Base-by-base conservation (phyloP, 2,329 filamentous ascomycete genomes). In the Fusarium pseudonygamai region DNA sequence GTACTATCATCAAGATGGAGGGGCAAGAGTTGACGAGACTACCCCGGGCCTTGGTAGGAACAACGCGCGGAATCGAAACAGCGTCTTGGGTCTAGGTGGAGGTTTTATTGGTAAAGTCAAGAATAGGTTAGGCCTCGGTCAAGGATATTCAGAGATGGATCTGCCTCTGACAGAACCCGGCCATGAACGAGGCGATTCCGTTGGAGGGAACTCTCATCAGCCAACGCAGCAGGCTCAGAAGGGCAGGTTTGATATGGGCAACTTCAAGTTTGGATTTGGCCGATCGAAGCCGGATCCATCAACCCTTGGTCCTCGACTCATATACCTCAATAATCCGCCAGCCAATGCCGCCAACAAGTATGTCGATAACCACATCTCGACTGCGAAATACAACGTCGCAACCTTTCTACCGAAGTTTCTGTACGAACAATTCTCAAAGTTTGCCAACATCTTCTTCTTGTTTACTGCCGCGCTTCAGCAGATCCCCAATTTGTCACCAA, bases 371-470 rank as follows among this genome's bases (percentile, higher is more conserved):
- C 95, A 98, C 82, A 93, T 99, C 72, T 98, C 96, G 46, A 99
- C 96, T 11, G 93, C 96, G 72, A 99, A 99, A 84, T 99, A 99
- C 89, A 99, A 98, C 82, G 78, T 94, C 79, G 87, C 93, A 61
- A 97, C 95, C 26, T 99, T 99, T 82, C 81, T 98, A 24, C 96
- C 96, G 57, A 99, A 99, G 83, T 99, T 99, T 84, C 87, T 99
- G 64, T 95, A 96, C 82, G 96, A 99, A 83, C 96, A 99, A 82
- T 99, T 99, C 84, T 98, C 95, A 70, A 99, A 98, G 86, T 97
- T 98, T 83, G 96, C 96, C 86, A 99, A 99, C 84, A 84, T 99
- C 79, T 99, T 99, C 87, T 99, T 99, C 93, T 89, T 99, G 81
- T 98, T 99, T 83, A 99, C 96, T 42, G 95, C 96, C 22, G 92